Base-by-base conservation (phyloP, 495 filamentous ascomycete species). In the Astrothelium macrocarpum region DNA sequence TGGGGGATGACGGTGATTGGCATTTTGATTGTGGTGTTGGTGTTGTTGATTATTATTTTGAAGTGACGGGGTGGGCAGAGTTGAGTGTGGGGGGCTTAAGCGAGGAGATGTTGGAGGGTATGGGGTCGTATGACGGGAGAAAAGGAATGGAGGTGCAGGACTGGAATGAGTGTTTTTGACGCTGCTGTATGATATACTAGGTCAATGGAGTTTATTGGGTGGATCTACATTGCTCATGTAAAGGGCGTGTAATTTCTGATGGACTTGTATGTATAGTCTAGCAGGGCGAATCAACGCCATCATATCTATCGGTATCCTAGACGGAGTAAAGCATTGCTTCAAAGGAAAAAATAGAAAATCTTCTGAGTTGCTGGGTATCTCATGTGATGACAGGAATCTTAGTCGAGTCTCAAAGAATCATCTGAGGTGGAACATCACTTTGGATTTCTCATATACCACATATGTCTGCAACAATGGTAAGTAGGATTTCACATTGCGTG, bases 391-490 rank as follows among this genome's bases (percentile, higher is more conserved):
- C 25, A 36, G 26, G 36, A 60, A 60, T 26, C 59, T 60, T 20
- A 23, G 3, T 23, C 9, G 31, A 25, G 25, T 20, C 36, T n/a
- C 2, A 46, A 43, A 31, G 2, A 36, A 34, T 81, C 72, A 93
- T 66, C 77, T 84, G 63, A 97, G 77, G 25, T 85, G 82, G 65
- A 97, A 77, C 31, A 87, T 72, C 61, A 82, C 84, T 79, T 98
- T 98, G 59, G 90, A 84, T 71, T 97, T 96, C 75, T 98, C 94
- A 73, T 98, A 98, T 59, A 94, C 91, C 73, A 97, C 89, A 79
- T 96, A 98, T 46, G 93, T 78, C 76, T 77, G 68, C 49, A 20
- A 53, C 53, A 65, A 61, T 58, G 32, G 26, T 61, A 31, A 65
- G 66, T 66, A 63, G 56, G 60, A 65, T 36, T 32, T 59, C 62